phyloP scores from a whole-genome alignment of 2,329 filamentous ascomycete species.

The Colletotrichum sp. region DNA sequence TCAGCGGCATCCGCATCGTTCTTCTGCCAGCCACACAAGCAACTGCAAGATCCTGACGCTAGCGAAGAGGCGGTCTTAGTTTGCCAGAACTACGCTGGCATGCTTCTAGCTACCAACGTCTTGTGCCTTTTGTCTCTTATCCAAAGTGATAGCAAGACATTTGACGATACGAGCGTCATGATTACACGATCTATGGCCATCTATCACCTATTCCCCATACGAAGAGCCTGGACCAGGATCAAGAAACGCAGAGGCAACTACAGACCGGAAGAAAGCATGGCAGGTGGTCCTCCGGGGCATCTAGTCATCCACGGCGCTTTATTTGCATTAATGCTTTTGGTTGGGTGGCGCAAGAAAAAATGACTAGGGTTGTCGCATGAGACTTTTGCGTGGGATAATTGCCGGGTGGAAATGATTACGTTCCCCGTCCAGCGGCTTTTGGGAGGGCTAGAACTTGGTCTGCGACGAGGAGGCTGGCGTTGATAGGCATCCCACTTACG shows the following conservation, averaged over 20 bases:
- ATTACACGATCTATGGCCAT: background rate
- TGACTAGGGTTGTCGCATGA: background rate
- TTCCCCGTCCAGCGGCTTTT: background rate
- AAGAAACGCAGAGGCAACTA: background rate
- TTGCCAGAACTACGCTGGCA: slow-evolving; percentile 1
- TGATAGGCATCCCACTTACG: background rate
- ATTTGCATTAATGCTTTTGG: background rate
- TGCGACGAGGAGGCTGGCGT: background rate
- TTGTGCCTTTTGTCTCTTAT: background rate
- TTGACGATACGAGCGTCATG: background rate
- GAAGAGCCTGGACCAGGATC: background rate
- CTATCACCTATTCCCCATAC: background rate
- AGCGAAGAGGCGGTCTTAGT: background rate
- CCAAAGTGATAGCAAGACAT: background rate
- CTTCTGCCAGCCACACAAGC: background rate
- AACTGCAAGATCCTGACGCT: background rate
- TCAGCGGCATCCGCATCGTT: background rate
- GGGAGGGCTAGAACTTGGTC: background rate
- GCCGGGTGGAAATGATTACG: background rate
- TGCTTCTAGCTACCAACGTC: background rate
- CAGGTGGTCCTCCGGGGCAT: background rate
- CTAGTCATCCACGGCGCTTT: background rate
- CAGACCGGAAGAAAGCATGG: background rate
- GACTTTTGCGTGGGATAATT: background rate
- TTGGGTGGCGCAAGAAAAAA: background rate